A percentile compares a stretch with the other conserved stretches of the same genome.
Evolutionary conservation across 805 yeast species (phyloP).

Genomic region (Candida golubevii): DNA sequence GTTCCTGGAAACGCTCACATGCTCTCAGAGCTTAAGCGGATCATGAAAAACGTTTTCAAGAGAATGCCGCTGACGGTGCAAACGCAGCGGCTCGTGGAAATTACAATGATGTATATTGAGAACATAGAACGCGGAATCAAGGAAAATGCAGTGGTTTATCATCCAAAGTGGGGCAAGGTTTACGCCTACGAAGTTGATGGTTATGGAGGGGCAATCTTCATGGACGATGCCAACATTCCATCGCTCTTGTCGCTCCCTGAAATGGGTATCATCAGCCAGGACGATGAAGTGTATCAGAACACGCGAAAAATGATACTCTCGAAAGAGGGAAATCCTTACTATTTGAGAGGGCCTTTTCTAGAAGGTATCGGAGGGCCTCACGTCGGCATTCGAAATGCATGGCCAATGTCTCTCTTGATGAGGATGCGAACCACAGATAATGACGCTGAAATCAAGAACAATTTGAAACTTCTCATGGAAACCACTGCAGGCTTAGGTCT

Average conservation of each 20-base stretch:
- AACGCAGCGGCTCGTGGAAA: constrained; percentile 12
- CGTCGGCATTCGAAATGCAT: constrained; percentile 71
- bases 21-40: constrained; percentile 53
- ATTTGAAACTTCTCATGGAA: constrained; percentile 47
- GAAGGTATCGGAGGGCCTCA: constrained; percentile 91
- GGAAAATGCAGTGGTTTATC: constrained; percentile 60
- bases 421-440: constrained; percentile 70
- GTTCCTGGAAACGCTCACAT: constrained; percentile 84
- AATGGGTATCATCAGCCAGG: constrained; percentile 52
- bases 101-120: constrained; percentile 35
- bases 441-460: constrained; percentile 58
- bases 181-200: constrained; percentile 91
- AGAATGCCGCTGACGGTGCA: constrained; percentile 9
- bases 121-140: constrained; percentile 53
- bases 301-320: constrained; percentile 74
- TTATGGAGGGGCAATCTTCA: constrained; percentile 62
- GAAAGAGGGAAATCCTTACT: constrained; percentile 75
- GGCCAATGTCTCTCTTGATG: constrained; percentile 87
- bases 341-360: constrained; percentile 54
- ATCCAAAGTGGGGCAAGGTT: constrained; percentile 68
- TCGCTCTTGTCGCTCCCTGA: constrained; percentile 78
- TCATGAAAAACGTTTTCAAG: constrained; percentile 21
- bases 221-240: constrained; percentile 93
- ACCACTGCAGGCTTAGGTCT: constrained; percentile 74
- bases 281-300: constrained; percentile 64